A percentile compares a stretch with the other conserved stretches of the same genome.
phyloP scores from a whole-genome alignment of 352 stramenopile species.

The Globisporangium carolinianum region DNA sequence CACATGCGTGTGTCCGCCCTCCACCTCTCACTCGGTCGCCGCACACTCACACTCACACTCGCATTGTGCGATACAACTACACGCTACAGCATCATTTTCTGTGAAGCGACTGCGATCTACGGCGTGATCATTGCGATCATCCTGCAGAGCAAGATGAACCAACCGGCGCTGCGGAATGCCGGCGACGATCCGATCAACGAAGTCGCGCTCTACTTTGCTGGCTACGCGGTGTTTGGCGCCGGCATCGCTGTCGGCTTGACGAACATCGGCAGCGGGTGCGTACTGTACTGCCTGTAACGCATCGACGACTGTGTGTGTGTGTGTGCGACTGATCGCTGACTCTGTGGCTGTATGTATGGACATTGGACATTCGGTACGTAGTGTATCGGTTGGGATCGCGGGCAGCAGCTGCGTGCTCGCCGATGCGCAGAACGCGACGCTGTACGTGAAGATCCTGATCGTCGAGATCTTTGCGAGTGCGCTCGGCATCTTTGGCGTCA shows the following conservation, averaged over 20 bases:
- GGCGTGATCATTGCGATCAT: slow-evolving; percentile 99
- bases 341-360: not conserved
- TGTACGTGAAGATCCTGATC: slow-evolving; percentile 99
- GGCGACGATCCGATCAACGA: slow-evolving; percentile 72
- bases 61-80: not conserved
- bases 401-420: slow-evolving; percentile 96
- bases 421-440: slow-evolving; percentile 95
- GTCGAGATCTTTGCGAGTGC: slow-evolving; percentile 99
- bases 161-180: slow-evolving; percentile 48
- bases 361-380: slow-evolving; percentile 17
- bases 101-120: slow-evolving; percentile 99
- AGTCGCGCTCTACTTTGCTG: slow-evolving; percentile 91
- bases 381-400: slow-evolving; percentile 96
- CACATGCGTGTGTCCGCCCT: slow-evolving; percentile 1
- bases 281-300: not conserved
- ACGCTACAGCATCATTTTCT: slow-evolving; percentile 97
- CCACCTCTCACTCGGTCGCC: not conserved
- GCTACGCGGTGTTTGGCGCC: slow-evolving; percentile 97
- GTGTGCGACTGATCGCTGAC: not conserved
- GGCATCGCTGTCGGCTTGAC: slow-evolving; percentile 97
- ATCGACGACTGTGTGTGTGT: not conserved
- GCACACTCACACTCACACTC: not conserved
- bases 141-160: slow-evolving; percentile 94
- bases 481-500: slow-evolving; percentile 98
- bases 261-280: slow-evolving; percentile 94